Conservation (phyloP, 1,284 basidiomycete genomes). For the Cystobasidium slooffiae region DNA sequence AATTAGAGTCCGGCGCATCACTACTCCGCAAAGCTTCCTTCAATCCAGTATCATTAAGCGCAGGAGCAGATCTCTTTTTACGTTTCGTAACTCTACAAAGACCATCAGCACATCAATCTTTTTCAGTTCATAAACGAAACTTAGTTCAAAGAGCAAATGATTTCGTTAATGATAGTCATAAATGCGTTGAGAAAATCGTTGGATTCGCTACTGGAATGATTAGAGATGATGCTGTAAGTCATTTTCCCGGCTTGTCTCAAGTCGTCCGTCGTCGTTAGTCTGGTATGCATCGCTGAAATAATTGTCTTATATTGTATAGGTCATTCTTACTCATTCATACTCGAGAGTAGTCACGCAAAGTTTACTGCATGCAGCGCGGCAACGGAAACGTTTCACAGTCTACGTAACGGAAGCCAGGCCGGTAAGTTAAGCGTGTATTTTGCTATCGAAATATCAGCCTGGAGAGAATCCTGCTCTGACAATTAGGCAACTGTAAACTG, state of each 20-base stretch:
- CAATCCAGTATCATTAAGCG: slow-evolving; percentile 82
- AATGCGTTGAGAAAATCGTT: slow-evolving; percentile 85
- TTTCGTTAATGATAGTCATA: slow-evolving; percentile 55
- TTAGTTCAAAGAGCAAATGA: slow-evolving; percentile 74
- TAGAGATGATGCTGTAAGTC: slow-evolving; percentile 79
- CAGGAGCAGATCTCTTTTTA: slow-evolving; percentile 82
- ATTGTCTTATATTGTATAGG: slow-evolving; percentile 44
- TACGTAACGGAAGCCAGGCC: slow-evolving; percentile 96
- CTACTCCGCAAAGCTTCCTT: slow-evolving; percentile 67
- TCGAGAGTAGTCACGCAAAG: slow-evolving; percentile 95
- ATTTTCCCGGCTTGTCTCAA: neutral
- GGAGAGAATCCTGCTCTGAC: neutral
- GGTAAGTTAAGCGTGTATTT: slow-evolving; percentile 74
- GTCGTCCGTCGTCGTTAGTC: neutral
- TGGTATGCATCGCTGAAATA: neutral
- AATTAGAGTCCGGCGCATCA: slow-evolving; percentile 74
- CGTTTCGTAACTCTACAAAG: slow-evolving; percentile 51
- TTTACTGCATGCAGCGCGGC: slow-evolving; percentile 77
- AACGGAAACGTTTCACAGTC: slow-evolving; percentile 88
- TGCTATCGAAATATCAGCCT: slow-evolving; percentile 8
- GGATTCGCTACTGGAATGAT: slow-evolving; percentile 88
- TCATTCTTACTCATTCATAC: slow-evolving; percentile 95
- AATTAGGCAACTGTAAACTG: neutral
- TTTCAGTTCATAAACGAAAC: slow-evolving; percentile 55
- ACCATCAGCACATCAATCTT: slow-evolving; percentile 61